Percentiles rank a stretch among this genome's conserved stretches.
Conservation (phyloP, 129 eudicot genomes). For the Arctium lappa region DNA sequence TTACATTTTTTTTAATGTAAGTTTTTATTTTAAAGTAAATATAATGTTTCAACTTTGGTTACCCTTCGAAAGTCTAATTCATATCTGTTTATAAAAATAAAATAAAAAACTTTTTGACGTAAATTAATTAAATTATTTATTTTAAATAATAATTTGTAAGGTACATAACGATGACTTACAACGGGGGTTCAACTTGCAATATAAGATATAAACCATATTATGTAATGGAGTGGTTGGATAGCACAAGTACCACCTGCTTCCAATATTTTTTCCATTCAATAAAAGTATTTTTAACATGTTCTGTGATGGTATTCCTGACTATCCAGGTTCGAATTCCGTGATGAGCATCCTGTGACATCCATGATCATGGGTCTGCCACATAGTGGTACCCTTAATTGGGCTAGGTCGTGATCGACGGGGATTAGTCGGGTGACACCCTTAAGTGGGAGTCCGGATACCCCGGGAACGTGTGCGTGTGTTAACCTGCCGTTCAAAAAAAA, state of each 20-base stretch:
- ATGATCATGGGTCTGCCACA: too few species aligned
- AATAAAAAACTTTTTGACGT: neutral
- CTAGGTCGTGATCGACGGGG: too few species aligned
- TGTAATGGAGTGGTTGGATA: conserved; percentile 36
- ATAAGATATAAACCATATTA: conserved; percentile 5
- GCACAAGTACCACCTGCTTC: neutral
- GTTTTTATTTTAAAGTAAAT: neutral
- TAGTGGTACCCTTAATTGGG: too few species aligned
- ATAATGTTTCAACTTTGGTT: neutral
- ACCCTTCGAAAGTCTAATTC: neutral
- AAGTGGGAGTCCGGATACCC: too few species aligned
- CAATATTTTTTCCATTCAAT: neutral
- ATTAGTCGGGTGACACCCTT: too few species aligned
- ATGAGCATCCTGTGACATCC: too few species aligned
- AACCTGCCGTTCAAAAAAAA: too few species aligned
- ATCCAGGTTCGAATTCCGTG: too few species aligned
- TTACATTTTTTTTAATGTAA: neutral
- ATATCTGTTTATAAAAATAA: neutral
- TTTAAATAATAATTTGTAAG: neutral
- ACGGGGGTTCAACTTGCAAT: conserved; percentile 17
- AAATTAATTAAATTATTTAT: neutral
- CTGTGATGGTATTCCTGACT: too few species aligned
- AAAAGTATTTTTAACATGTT: too few species aligned
- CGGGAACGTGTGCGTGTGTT: too few species aligned
- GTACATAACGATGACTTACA: conserved; percentile 6